Evolutionary conservation across 106 monocot species (phyloP).

Genomic region (Alisma plantagoaquatica): DNA sequence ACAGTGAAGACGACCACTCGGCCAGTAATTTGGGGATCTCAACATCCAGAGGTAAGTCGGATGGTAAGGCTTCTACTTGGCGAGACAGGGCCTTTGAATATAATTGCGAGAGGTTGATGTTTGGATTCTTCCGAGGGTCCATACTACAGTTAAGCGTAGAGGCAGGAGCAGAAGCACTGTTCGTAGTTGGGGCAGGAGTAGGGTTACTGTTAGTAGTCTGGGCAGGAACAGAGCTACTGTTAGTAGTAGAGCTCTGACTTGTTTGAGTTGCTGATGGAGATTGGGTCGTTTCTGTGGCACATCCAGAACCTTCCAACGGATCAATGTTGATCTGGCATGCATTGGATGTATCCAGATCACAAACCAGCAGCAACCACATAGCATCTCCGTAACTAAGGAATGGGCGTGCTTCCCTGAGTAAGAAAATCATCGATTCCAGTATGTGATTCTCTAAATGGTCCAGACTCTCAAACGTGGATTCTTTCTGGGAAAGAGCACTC

Average conservation of each 20-base stretch:
- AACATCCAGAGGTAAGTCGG: constrained; percentile 5
- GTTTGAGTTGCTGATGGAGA: constrained; percentile 8
- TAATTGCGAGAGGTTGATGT: too few relatives aligned
- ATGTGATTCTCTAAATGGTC: constrained; percentile 42
- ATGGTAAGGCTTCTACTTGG: constrained; percentile 3
- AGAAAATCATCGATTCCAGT: constrained; percentile 55
- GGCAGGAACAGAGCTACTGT: too few relatives aligned
- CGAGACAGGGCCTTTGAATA: constrained; percentile 1
- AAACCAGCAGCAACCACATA: constrained; percentile 85
- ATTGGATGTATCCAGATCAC: constrained; percentile 65
- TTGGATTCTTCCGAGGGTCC: too few relatives aligned
- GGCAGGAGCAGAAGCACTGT: neutral
- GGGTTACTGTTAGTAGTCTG: too few relatives aligned
- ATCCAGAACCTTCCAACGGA: constrained; percentile 4
- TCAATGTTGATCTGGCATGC: constrained; percentile 54
- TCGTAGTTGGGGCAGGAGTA: constrained; percentile 8
- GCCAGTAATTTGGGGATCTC: constrained; percentile 25
- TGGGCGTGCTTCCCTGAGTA: constrained; percentile 57
- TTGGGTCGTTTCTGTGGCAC: constrained; percentile 19
- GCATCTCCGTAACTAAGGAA: constrained; percentile 69
- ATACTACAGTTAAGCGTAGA: neutral
- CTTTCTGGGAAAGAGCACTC: constrained; percentile 28
- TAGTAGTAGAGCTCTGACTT: constrained; percentile 15
- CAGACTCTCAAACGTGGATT: constrained; percentile 45
- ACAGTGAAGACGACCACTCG: constrained; percentile 24